Evolutionary conservation across 192 early-diverging fungal species (phyloP), one percentile per base, ranked within the genome.

Genomic region (Backusella psychrophila): DNA sequence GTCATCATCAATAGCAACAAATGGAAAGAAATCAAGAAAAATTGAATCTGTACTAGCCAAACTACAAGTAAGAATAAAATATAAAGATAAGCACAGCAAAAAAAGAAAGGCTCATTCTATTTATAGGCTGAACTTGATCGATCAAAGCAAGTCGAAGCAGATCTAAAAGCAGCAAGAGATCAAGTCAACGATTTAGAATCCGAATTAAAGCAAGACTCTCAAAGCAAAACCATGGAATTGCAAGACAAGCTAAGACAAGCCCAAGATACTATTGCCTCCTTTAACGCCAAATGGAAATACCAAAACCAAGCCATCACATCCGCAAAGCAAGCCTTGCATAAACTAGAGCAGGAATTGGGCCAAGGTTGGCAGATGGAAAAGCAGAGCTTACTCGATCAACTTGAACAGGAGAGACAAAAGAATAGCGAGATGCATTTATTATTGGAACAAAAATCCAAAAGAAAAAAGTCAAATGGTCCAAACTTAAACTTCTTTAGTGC

Each of bases 291-390:
- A 69, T 73, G 52, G 46, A 72, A 69, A 19, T 34, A 71, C 3
- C 80, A 81, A 39, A 72, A 74, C 42, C 67, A 44, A 49, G 72
- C 80, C 21, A 74, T 81, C 35, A 38, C 26, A 70, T 69, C 75
- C 3, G 80, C 80, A 19, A 76, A 77, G 17, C 70, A 77, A 3
- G 67, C 77, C 34, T 44, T 75, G 11, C 34, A 42, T 39, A 26
- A 33, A 35, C 36, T 75, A 19, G 70, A 71, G 19, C 41, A 71
- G 6, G 70, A 71, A 49, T 7, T 71, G 23, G 44, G 39, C 5
- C 23, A 71, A 3, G 44, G 42, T 6, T 71, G 42, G 68, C 34
- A 69, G 36, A 12, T 26, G 3, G 68, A 69, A 49, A 42, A 12
- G 26, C 12, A 33, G 6, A 14, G 31, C 3, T 6, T 71, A 4